Base-by-base conservation (phyloP, 345 rosid species). In the Orychophragmus violaceus region DNA sequence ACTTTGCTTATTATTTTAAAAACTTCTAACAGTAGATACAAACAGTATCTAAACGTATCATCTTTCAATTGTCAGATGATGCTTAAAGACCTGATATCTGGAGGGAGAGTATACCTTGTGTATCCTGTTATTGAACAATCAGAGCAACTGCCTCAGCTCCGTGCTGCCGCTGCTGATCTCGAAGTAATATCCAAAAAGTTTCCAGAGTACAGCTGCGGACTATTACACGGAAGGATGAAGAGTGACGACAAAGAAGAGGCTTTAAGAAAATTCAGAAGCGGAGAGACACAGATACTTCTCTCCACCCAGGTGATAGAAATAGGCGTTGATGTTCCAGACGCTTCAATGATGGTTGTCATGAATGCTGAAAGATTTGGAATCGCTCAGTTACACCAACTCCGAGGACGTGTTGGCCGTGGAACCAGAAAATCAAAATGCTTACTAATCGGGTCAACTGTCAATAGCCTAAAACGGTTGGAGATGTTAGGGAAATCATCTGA, bases 261-360 rank as follows among this genome's bases (percentile, higher is more conserved):
- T 12, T 68, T 90, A 61, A 82, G 74, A 62, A 72, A 74, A 68
- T 90, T 90, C 75, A 82, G 96, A 80, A 81, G 76, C 10, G 97
- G 97, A 61, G 98, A 82, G 74, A 86, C 94, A 9, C 86, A 67
- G 46, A 80, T 90, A 66, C 79, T 87, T 37, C 94, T 93, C 62
- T 79, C 98, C 28, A 90, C 98, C 18, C 97, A 83, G 75, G 97
- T 93, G 42, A 86, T 90, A 59, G 98, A 93, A 81, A 78, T 87
- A 25, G 97, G 98, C 35, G 97, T 93, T 59, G 98, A 93, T 67
- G 88, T 90, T 51, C 98, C 98, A 13, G 96, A 93, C 74, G 98
- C 98, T 17, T 86, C 97, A 36, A 83, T 93, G 98, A 90, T 93
- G 94, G 87, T 93, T 71, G 98, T 90, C 53, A 90, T 89, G 97